Evolutionary conservation across 371 early-diverging fungal genomes (phyloP), one percentile per base, ranked within the genome.

Genomic region (Rhizopus delemar): DNA sequence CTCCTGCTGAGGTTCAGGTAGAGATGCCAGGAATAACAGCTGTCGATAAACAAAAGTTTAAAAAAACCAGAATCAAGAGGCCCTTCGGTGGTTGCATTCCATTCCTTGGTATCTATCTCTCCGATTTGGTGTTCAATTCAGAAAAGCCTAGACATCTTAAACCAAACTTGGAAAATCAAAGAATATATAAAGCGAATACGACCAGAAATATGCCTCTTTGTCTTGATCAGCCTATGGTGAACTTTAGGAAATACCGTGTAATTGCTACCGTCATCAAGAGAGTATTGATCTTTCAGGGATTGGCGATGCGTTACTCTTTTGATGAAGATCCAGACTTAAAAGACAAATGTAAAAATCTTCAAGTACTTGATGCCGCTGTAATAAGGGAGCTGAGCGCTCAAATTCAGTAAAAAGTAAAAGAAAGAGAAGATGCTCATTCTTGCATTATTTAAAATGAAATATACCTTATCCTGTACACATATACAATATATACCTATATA

Each of bases 201-300:
- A 69, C 64, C 0, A 54, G 49, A 48, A 52, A 55, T 22, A 31
- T 65, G 9, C 61, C 69, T 3, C 45, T 38, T 3, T 59, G 74
- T 9, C 56, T 77, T 22, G 71, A 73, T 32, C 78, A 80, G 31
- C 75, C 74, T 28, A 60, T 88, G 57, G 81, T 88, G 33, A 86
- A 88, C 53, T 83, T 86, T 59, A 79, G 82, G 55, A 86, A 86
- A 52, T 81, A 85, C 43, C 81, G 86, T 12, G 85, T 80, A 7
- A 81, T 80, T 11, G 87, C 88, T 8, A 85, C 81, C 34, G 83
- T 86, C 11, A 81, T 86, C 59, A 85, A 85, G 57, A 75, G 86
- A 3, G 77, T 88, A 32, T 62, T 86, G 32, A 78, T 82, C 0
- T 86, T 86, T 52, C 84, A 83, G 57, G 74, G 75, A 28, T 62